Percentiles rank a stretch among this genome's conserved stretches.
These are phyloP conservation scores for Cladosporium sp. DNA, from an alignment of 2,329 filamentous ascomycete species.

Conservation along the genomic window DNA sequence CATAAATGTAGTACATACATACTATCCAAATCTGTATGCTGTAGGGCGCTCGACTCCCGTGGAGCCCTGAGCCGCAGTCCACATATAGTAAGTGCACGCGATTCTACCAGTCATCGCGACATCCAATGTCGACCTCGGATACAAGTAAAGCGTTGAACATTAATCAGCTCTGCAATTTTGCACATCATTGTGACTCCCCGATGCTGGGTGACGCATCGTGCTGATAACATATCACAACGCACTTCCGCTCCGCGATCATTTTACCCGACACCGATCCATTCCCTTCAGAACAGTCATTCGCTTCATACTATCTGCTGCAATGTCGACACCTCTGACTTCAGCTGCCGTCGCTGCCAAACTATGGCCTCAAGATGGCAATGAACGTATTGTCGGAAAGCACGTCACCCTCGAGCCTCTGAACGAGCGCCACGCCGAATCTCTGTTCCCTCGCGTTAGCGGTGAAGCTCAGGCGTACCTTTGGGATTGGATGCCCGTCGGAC, in stretches of 20 bases:
- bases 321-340: constrained; percentile 7
- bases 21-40: neutral
- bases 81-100: neutral
- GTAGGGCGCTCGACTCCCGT: neutral
- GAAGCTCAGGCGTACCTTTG: constrained; percentile 35
- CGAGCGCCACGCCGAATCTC: constrained; percentile 18
- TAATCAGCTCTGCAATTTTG: neutral
- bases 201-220: neutral
- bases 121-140: neutral
- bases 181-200: neutral
- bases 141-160: neutral
- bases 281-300: neutral
- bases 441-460: constrained; percentile 23
- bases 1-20: neutral
- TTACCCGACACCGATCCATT: neutral
- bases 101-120: neutral
- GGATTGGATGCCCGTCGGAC: constrained; percentile 45
- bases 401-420: constrained; percentile 21
- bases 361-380: constrained; percentile 10
- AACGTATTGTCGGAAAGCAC: constrained; percentile 20
- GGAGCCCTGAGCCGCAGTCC: neutral
- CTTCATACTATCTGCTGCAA: neutral
- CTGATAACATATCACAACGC: neutral
- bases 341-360: constrained; percentile 9
- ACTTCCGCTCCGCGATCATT: neutral